Evolutionary conservation across 2,329 filamentous ascomycete species (phyloP), one percentile per base, ranked within the genome.

Genomic region (Dactylonectria estremocensis): DNA sequence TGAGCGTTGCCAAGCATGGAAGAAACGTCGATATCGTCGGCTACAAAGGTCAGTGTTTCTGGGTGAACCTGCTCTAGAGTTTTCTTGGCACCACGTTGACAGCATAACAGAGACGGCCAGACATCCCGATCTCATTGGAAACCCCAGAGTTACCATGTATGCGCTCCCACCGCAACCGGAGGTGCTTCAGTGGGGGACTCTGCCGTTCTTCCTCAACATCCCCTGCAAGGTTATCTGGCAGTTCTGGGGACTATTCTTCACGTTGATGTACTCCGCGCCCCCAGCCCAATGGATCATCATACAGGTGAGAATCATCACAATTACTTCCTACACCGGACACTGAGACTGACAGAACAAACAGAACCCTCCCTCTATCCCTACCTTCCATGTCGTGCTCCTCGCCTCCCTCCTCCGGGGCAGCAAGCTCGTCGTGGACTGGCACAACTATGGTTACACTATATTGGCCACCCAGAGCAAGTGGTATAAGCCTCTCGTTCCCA

Each of bases 391-490:
- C 43, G 92, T 94, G 16, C 86, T 91, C 22, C 69, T 95, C 3
- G 86, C 94, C 54, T 93, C 93, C 75, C 88, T 91, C 73, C 80
- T 97, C 57, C 91, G 96, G 56, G 92, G 93, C 73, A 97, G 93
- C 45, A 89, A 89, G 64, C 87, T 99, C 4, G 87, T 98, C 68
- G 93, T 98, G 62, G 96, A 99, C 84, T 99, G 96, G 96, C 96
- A 99, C 84, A 99, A 99, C 82, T 98, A 98, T 81, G 96, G 95
- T 73, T 97, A 95, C 86, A 95, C 94, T 9, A 97, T 99, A 74
- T 89, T 99, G 3, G 93, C 88, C 16, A 43, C 40, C 5, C 85
- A 88, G 54, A 89, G 87, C 55, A 82, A 85, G 24, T 86, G 89
- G 46, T 80, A 78, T 6, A 93, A 97, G 77, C 92, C 92, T 0